Percentiles rank a stretch among this genome's conserved stretches.
Conservation (phyloP, 371 early-diverging fungal species). For the Lichtheimia hyalospora region DNA sequence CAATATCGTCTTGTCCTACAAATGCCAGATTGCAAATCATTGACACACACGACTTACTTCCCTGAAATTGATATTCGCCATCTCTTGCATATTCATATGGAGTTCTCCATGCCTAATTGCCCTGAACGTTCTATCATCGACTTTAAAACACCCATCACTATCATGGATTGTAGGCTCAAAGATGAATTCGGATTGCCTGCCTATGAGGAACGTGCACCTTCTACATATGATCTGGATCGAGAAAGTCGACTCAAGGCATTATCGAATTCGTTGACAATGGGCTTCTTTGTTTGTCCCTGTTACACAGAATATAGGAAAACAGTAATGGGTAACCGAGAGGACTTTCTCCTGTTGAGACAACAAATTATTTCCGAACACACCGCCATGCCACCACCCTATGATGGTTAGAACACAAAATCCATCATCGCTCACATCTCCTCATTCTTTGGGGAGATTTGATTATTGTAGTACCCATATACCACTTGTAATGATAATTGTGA, state of each 20-base stretch:
- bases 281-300: slow-evolving; percentile 44
- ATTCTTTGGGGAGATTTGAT: too few relatives aligned
- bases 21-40: slow-evolving; percentile 37
- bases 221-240: slow-evolving; percentile 16
- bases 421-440: too few relatives aligned
- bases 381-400: too few relatives aligned
- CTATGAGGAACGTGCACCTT: slow-evolving; percentile 31
- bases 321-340: slow-evolving; percentile 15
- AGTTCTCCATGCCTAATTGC: slow-evolving; percentile 24
- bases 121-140: slow-evolving; percentile 20
- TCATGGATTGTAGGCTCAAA: slow-evolving; percentile 45
- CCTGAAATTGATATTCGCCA: slow-evolving; percentile 42
- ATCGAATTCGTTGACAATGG: slow-evolving; percentile 19
- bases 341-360: slow-evolving; percentile 3
- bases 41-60: slow-evolving; percentile 42
- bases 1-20: slow-evolving; percentile 41
- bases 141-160: slow-evolving; percentile 44
- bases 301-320: slow-evolving; percentile 44
- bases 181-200: slow-evolving; percentile 40
- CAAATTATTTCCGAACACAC: too few relatives aligned
- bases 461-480: too few relatives aligned
- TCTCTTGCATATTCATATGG: slow-evolving; percentile 36
- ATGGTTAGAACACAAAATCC: too few relatives aligned
- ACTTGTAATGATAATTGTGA: too few relatives aligned
- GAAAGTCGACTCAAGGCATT: slow-evolving; percentile 10